These are phyloP conservation scores for Diphasiastrum complanatum DNA, from an alignment of 83 land plant species.

Conservation along the genomic window DNA sequence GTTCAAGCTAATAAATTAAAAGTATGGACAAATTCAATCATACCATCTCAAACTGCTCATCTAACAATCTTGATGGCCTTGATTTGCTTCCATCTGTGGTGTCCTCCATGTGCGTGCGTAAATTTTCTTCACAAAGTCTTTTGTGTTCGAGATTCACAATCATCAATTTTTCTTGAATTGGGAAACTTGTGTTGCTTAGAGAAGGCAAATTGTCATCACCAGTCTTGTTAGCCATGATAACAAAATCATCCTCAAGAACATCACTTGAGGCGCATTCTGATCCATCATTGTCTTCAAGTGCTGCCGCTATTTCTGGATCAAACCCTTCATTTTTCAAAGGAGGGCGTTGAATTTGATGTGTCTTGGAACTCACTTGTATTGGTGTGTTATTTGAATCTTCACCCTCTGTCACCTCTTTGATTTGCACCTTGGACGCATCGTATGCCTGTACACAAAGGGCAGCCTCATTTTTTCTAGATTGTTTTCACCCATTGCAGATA, in stretches of 20 bases:
- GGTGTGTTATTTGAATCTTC: conserved; percentile 17
- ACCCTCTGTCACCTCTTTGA: conserved; percentile 27
- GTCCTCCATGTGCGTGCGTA: not conserved
- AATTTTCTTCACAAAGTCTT: not conserved
- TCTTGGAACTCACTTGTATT: conserved; percentile 39
- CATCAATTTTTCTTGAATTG: too few relatives aligned
- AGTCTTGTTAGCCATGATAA: conserved; percentile 47
- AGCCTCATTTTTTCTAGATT: not conserved
- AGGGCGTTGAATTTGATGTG: conserved; percentile 22
- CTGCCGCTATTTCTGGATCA: conserved; percentile 70
- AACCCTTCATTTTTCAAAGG: conserved; percentile 44
- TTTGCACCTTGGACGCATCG: conserved; percentile 66
- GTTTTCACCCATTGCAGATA: too few relatives aligned
- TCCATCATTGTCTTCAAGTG: conserved; percentile 55
- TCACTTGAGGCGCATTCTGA: conserved; percentile 63
- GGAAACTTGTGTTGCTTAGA: too few relatives aligned
- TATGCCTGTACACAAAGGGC: conserved; percentile 46
- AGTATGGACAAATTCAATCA: too few relatives aligned
- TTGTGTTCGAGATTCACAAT: conserved; percentile 4
- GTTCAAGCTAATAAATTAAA: too few relatives aligned
- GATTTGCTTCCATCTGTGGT: conserved; percentile 18
- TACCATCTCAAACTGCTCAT: conserved; percentile 85
- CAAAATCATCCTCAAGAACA: conserved; percentile 85
- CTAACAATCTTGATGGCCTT: conserved; percentile 51
- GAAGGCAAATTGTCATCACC: too few relatives aligned